Percentiles rank a stretch among this genome's conserved stretches.
Evolutionary conservation across 2,329 filamentous ascomycete species (phyloP).

Genomic region (Pestalotiopsis sp.): DNA sequence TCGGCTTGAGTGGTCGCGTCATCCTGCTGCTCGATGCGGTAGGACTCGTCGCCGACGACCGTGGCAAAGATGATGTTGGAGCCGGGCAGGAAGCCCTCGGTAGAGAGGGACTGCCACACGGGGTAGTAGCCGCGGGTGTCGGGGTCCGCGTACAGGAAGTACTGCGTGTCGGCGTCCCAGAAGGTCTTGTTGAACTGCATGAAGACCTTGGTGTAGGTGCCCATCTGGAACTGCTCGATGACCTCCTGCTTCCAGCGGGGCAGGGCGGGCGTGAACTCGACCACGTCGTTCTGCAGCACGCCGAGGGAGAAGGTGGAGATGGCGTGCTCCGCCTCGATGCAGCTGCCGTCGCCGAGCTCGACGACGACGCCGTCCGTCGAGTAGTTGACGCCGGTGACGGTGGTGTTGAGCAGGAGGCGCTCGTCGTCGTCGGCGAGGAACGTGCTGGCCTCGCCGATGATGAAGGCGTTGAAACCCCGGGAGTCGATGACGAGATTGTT

Average conservation of each 20-base stretch:
- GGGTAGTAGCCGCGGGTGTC: constrained; percentile 50
- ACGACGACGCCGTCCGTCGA: constrained; percentile 54
- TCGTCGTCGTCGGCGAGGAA: constrained; percentile 60
- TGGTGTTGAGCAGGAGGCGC: constrained; percentile 60
- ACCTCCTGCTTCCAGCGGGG: constrained; percentile 67
- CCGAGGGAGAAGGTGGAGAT: constrained; percentile 71
- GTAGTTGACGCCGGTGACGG: constrained; percentile 58
- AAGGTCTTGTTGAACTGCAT: constrained; percentile 70
- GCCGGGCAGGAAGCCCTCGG: constrained; percentile 58
- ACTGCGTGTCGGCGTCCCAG: constrained; percentile 55
- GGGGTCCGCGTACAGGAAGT: constrained; percentile 48
- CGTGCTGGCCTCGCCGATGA: constrained; percentile 57
- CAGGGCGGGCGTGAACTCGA: constrained; percentile 60
- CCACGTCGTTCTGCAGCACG: constrained; percentile 64
- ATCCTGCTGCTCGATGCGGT: constrained; percentile 60
- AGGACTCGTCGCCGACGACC: constrained; percentile 58
- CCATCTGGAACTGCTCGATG: constrained; percentile 68
- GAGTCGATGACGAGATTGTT: constrained; percentile 65
- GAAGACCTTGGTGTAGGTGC: constrained; percentile 75
- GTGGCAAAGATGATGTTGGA: constrained; percentile 70
- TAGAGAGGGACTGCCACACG: constrained; percentile 65
- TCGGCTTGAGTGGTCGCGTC: constrained; percentile 61
- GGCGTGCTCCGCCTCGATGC: constrained; percentile 40
- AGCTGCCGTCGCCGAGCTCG: constrained; percentile 43
- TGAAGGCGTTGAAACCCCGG: constrained; percentile 62